Conservation (phyloP, 2,329 filamentous ascomycete species). For the Ophiostoma ulmi region DNA sequence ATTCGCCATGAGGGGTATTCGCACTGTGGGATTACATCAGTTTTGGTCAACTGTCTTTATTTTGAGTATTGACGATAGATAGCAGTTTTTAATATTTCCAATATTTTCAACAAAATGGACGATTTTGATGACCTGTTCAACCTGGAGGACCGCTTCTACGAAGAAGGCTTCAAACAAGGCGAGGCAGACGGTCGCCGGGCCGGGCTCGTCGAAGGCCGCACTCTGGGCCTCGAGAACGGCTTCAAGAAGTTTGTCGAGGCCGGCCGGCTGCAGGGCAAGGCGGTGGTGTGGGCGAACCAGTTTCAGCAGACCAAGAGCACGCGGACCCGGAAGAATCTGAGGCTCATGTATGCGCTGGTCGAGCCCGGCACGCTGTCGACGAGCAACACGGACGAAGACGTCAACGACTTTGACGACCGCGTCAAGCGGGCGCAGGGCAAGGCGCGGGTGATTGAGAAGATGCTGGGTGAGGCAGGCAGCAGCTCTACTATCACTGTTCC, state of each 20-base stretch:
- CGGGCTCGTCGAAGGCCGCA: constrained; percentile 80
- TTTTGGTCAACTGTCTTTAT: too few species aligned
- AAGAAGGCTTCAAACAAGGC: constrained; percentile 73
- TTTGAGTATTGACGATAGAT: too few species aligned
- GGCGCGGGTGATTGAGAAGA: constrained; percentile 75
- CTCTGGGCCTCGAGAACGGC: constrained; percentile 85
- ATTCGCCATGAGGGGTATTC: constrained; percentile 9
- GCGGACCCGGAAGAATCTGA: constrained; percentile 63
- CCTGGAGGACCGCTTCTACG: constrained; percentile 68
- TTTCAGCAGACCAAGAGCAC: neutral
- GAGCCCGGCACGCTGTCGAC: constrained; percentile 73
- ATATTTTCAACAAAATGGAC: constrained; percentile 33
- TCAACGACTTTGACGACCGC: constrained; percentile 86
- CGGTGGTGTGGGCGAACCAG: constrained; percentile 77
- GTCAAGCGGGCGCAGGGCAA: constrained; percentile 79
- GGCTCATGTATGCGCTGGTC: constrained; percentile 67
- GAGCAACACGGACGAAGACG: constrained; percentile 79
- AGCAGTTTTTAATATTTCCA: neutral
- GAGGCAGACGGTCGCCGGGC: constrained; percentile 67
- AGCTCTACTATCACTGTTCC: neutral
- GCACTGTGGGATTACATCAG: constrained; percentile 1
- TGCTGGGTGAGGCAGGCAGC: constrained; percentile 40
- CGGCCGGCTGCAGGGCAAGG: constrained; percentile 71
- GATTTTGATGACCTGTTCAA: constrained; percentile 54
- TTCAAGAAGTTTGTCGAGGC: constrained; percentile 87